These are phyloP conservation scores for Nakazawaea laoshanensis DNA, from an alignment of 805 yeast species.

Conservation along the genomic window DNA sequence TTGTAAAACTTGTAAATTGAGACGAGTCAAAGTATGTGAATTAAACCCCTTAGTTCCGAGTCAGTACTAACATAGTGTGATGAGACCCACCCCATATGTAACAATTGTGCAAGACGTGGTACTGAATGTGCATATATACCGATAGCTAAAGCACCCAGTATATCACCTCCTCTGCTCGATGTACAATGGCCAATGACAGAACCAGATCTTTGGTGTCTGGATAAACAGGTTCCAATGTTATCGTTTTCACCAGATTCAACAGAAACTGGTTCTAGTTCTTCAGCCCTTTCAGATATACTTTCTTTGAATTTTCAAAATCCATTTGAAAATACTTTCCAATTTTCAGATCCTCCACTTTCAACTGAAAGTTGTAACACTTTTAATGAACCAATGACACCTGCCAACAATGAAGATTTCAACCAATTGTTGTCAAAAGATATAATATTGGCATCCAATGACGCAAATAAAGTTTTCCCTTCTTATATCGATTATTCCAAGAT, in stretches of 20 bases:
- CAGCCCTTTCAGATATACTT: neutral
- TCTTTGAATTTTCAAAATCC: neutral
- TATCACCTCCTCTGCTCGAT: no score
- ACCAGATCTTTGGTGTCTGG: neutral
- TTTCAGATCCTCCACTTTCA: neutral
- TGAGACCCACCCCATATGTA: slow-evolving; percentile 35
- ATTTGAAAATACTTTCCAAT: neutral
- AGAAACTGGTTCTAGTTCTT: slow-evolving; percentile 3
- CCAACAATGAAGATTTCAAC: no score
- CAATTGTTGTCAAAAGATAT: neutral
- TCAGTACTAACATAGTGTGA: slow-evolving; percentile 28
- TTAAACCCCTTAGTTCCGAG: slow-evolving; percentile 1
- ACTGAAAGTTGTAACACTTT: neutral
- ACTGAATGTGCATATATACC: slow-evolving; percentile 31
- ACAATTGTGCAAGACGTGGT: slow-evolving; percentile 34
- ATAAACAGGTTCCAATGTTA: slow-evolving; percentile 1
- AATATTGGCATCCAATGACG: slow-evolving; percentile 4
- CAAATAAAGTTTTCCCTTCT: slow-evolving; percentile 2
- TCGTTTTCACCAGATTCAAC: slow-evolving; percentile 5
- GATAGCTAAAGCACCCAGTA: slow-evolving; percentile 1
- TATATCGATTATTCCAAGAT: slow-evolving; percentile 4
- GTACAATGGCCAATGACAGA: no score
- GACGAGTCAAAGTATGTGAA: slow-evolving; percentile 31
- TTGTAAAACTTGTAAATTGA: slow-evolving; percentile 38
- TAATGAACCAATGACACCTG: neutral